Conservation (phyloP, 2,329 filamentous ascomycete species). For the Paracoccidioides brasiliensis region DNA sequence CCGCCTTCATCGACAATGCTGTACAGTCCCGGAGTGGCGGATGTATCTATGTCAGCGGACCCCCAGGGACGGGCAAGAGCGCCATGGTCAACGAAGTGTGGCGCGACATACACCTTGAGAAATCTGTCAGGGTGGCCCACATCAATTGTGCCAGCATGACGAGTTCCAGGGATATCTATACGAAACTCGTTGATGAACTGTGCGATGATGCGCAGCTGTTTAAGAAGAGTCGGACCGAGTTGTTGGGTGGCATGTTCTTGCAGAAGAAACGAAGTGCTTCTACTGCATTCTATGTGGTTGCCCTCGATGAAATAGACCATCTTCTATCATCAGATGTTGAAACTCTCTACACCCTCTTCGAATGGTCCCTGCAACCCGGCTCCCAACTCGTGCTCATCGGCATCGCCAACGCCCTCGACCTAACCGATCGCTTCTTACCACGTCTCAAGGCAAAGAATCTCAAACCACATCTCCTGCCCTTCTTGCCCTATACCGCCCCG, state of each 20-base stretch:
- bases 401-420: constrained; percentile 88
- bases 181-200: constrained; percentile 59
- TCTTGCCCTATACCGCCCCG: constrained; percentile 76
- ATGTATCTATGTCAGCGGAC: constrained; percentile 89
- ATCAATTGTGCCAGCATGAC: constrained; percentile 98
- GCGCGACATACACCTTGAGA: constrained; percentile 34
- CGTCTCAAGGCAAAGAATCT: constrained; percentile 85
- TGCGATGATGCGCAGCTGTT: constrained; percentile 47
- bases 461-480: constrained; percentile 78
- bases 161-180: constrained; percentile 72
- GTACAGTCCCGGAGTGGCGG: constrained; percentile 51
- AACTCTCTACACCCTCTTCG: constrained; percentile 84
- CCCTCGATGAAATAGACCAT: constrained; percentile 90
- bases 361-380: constrained; percentile 76
- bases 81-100: constrained; percentile 78
- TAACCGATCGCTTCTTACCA: constrained; percentile 89
- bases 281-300: constrained; percentile 57
- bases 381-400: constrained; percentile 76
- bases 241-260: constrained; percentile 59
- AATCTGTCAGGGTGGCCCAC: constrained; percentile 54
- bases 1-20: constrained; percentile 54
- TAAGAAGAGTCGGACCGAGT: constrained; percentile 54
- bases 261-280: constrained; percentile 43
- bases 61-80: constrained; percentile 92
- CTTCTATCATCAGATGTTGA: constrained; percentile 79